Conservation (phyloP, 441 rosid species). For the Melastoma candidum region DNA sequence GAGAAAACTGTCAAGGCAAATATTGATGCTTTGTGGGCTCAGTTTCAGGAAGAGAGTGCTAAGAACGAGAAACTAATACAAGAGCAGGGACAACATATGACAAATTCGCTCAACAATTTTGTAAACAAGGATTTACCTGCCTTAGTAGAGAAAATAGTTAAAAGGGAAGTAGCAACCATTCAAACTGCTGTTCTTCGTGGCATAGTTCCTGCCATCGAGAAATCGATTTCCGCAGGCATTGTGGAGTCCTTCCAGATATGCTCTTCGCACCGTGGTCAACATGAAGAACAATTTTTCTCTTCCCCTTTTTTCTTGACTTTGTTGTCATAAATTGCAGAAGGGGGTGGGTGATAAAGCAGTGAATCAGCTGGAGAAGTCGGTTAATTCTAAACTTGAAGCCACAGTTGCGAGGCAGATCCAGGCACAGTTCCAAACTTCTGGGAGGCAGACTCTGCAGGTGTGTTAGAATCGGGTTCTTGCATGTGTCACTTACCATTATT, state of each 20-base stretch:
- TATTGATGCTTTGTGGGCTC: slow-evolving; percentile 80
- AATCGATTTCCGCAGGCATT: slow-evolving; percentile 52
- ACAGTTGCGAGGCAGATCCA: slow-evolving; percentile 53
- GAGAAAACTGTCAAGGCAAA: slow-evolving; percentile 69
- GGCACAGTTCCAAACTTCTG: slow-evolving; percentile 65
- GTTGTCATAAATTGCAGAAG: slow-evolving; percentile 34
- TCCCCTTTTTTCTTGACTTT: not conserved
- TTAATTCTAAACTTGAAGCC: slow-evolving; percentile 49
- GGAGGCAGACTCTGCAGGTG: slow-evolving; percentile 66
- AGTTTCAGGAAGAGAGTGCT: slow-evolving; percentile 61
- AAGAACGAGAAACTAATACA: slow-evolving; percentile 54
- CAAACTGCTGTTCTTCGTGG: slow-evolving; percentile 53
- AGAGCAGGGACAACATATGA: slow-evolving; percentile 53
- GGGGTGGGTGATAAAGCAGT: slow-evolving; percentile 58
- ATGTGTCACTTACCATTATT: not conserved
- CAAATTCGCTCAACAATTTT: slow-evolving; percentile 41
- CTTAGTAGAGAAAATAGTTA: slow-evolving; percentile 55
- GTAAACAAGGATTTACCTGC: slow-evolving; percentile 59
- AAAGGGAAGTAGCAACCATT: slow-evolving; percentile 57
- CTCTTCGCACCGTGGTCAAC: not conserved
- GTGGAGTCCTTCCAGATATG: slow-evolving; percentile 83
- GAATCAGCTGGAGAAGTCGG: slow-evolving; percentile 52
- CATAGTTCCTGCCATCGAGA: slow-evolving; percentile 59
- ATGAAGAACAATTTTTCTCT: too few species aligned
- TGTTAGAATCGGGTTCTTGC: not conserved